These are phyloP conservation scores for Penicillium longicatenatum DNA, from an alignment of 495 filamentous ascomycete species.

Conservation along the genomic window DNA sequence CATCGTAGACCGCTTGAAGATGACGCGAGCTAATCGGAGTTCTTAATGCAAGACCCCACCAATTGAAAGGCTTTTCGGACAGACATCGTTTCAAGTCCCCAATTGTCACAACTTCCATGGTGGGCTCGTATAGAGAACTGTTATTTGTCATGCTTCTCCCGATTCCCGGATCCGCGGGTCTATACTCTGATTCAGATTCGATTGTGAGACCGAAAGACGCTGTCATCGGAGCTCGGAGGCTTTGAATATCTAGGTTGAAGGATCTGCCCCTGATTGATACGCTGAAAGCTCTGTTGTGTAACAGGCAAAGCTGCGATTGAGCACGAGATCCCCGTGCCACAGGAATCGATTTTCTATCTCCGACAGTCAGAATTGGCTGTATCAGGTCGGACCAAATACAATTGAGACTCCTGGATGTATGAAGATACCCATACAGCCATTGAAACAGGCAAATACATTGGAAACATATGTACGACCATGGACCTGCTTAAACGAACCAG, in stretches of 20 bases:
- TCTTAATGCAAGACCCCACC: neutral
- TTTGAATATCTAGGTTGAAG: neutral
- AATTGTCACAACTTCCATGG: neutral
- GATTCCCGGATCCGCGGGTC: slow-evolving; percentile 3
- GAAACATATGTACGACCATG: neutral
- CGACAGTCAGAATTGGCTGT: neutral
- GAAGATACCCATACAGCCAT: neutral
- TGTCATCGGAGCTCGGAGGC: neutral
- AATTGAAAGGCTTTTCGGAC: neutral
- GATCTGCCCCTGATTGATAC: neutral
- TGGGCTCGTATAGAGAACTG: neutral
- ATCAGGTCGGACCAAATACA: slow-evolving; percentile 4
- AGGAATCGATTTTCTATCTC: neutral
- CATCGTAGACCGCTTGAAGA: neutral
- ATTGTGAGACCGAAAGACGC: neutral
- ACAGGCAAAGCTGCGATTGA: neutral
- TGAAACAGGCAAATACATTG: neutral
- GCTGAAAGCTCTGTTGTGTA: slow-evolving; percentile 3
- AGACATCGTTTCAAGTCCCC: neutral
- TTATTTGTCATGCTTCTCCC: slow-evolving; percentile 14
- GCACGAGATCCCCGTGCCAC: neutral
- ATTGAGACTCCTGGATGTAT: neutral
- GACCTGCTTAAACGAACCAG: no score
- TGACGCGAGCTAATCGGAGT: neutral
- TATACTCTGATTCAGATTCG: slow-evolving; percentile 10